Base-by-base conservation (phyloP, 495 filamentous ascomycete genomes). In the Lasiosphaeriaceae sp. region DNA sequence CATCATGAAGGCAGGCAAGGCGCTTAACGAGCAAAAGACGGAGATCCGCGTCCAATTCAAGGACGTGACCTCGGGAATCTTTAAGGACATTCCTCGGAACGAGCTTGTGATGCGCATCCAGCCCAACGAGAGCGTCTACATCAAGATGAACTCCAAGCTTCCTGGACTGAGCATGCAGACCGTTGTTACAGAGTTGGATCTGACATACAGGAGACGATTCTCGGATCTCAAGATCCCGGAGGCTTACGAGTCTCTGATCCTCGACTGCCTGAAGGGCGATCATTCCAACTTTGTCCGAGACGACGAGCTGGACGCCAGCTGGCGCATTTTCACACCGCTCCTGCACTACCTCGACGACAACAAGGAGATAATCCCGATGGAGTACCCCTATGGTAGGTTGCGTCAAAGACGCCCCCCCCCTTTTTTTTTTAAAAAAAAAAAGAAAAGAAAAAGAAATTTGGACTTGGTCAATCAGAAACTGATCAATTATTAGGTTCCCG, bases 61-160 rank as follows among this genome's bases (percentile, higher is more conserved):
- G 77, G 95, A 99, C 65, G 94, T 99, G 52, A 97, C 95, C 20
- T 96, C 92, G 24, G 95, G 95, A 56, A 99, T 99, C 78, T 99
- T 99, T 80, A 97, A 97, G 83, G 92, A 99, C 65, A 99, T 97
- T 61, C 95, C 95, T 50, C 89, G 95, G 49, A 99, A 99, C 80
- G 95, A 99, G 78, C 87, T 99, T 55, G 95, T 99, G 64, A 96
- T 99, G 77, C 91, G 95, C 58, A 95, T 99, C 57, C 95, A 99
- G 77, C 95, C 95, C 61, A 99, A 99, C 76, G 95, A 99, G 80
- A 93, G 88, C 65, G 91, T 99, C 60, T 99, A 99, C 80, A 96
- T 97, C 76, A 99, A 99, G 86, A 99, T 97, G 95, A 99, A 99
- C 86, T 97, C 92, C 11, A 99, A 99, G 80, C 80, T 97, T 50